These are phyloP conservation scores for Talaromyces ruber DNA, from an alignment of 495 filamentous ascomycete genomes.

Conservation along the genomic window DNA sequence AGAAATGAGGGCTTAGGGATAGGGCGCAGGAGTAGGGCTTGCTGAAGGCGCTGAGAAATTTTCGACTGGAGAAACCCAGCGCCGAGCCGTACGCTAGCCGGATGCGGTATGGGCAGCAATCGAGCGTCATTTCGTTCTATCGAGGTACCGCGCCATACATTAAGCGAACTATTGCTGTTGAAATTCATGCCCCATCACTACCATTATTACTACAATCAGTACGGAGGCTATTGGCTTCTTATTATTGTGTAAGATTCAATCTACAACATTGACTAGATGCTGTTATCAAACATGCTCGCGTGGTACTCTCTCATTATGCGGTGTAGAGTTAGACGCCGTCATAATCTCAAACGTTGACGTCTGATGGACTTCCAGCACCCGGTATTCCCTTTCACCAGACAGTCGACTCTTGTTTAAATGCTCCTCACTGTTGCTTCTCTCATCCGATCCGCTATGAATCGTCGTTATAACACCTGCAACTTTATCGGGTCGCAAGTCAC, in stretches of 20 bases:
- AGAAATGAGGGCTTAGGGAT: constrained; percentile 49
- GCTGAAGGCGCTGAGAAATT: constrained; percentile 2
- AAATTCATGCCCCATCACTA: no score
- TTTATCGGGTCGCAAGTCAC: neutral
- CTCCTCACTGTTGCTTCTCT: neutral
- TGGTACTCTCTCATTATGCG: neutral
- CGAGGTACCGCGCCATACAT: neutral
- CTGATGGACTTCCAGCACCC: neutral
- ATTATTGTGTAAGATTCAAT: no score
- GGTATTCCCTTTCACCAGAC: neutral
- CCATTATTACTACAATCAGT: no score
- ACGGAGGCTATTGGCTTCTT: no score
- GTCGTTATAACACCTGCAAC: neutral
- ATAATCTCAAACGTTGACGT: neutral
- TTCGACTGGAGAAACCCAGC: constrained; percentile 4
- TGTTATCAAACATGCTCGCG: neutral
- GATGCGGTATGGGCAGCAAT: neutral
- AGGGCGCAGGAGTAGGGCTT: constrained; percentile 38
- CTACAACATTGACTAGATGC: neutral
- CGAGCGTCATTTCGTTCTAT: neutral
- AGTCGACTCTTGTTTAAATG: neutral
- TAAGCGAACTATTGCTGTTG: no score
- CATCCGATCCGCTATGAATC: neutral
- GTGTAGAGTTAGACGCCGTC: neutral
- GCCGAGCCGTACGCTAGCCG: neutral